A percentile compares a stretch with the other conserved stretches of the same genome.
Conservation (phyloP, 305 asterid species). For the Nicotiana rustica region DNA sequence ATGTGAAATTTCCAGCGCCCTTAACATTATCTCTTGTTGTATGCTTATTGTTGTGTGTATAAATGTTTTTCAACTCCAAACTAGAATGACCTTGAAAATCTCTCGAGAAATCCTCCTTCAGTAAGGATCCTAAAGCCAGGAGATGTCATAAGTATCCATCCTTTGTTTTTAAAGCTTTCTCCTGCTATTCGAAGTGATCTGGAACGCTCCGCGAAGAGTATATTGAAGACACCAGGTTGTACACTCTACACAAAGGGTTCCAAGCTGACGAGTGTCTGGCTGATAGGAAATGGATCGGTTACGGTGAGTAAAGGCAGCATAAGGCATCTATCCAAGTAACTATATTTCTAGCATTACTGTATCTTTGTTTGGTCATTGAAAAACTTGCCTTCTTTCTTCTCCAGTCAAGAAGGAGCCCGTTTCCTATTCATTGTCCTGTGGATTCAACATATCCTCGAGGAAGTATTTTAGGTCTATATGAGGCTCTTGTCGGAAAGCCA, state of each 20-base stretch:
- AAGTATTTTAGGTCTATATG: constrained; percentile 33
- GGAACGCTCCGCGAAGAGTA: neutral
- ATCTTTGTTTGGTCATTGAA: constrained; percentile 24
- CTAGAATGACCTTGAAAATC: constrained; percentile 34
- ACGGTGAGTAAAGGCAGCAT: constrained; percentile 7
- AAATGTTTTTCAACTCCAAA: constrained; percentile 19
- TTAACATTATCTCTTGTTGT: neutral
- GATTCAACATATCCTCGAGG: constrained; percentile 26
- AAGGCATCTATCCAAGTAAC: neutral
- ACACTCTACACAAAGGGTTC: constrained; percentile 30
- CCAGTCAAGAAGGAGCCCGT: constrained; percentile 32
- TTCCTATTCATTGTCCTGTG: constrained; percentile 15
- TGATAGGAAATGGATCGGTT: constrained; percentile 32
- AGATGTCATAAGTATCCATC: constrained; percentile 26
- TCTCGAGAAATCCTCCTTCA: constrained; percentile 29
- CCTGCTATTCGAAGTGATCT: constrained; percentile 31
- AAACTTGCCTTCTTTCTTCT: constrained; percentile 20
- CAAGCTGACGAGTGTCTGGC: constrained; percentile 30
- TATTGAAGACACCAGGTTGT: constrained; percentile 33
- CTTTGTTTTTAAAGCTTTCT: constrained; percentile 32
- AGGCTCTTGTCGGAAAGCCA: constrained; percentile 27
- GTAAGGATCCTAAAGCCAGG: constrained; percentile 23
- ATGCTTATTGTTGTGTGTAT: neutral
- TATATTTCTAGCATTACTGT: constrained; percentile 4
- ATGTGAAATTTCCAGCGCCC: neutral